Evolutionary conservation across 352 stramenopile species (phyloP).

Genomic region (Phytopythium vexans): DNA sequence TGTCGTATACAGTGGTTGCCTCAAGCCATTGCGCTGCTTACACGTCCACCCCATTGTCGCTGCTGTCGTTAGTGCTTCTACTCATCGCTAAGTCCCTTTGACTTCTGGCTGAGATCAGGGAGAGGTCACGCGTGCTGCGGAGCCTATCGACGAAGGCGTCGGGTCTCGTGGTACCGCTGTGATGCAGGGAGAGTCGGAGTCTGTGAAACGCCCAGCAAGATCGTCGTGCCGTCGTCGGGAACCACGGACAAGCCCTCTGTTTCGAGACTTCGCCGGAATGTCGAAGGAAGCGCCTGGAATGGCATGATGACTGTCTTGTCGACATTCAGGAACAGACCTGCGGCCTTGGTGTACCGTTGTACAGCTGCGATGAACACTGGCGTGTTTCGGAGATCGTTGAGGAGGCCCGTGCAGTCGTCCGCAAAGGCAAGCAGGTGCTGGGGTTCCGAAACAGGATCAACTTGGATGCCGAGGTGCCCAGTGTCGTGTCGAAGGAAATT

Average conservation of each 20-base stretch:
- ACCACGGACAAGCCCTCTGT: neutral
- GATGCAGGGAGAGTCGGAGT: too few species aligned
- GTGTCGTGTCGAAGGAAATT: slow-evolving; percentile 2
- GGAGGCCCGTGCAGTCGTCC: slow-evolving; percentile 10
- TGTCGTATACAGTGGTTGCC: too few species aligned
- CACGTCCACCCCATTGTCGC: too few species aligned
- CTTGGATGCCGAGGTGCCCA: neutral
- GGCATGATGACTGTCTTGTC: slow-evolving; percentile 12
- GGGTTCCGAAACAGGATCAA: neutral
- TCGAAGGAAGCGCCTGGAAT: neutral
- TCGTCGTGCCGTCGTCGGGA: neutral
- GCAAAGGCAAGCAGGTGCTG: slow-evolving; percentile 6
- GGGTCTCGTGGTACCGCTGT: too few species aligned
- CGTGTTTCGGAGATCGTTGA: slow-evolving; percentile 1
- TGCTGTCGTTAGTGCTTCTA: too few species aligned
- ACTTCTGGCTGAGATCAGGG: too few species aligned
- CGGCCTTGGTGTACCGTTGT: slow-evolving; percentile 6
- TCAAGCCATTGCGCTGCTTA: too few species aligned
- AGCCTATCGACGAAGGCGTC: too few species aligned
- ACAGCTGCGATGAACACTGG: slow-evolving; percentile 3
- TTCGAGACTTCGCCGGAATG: neutral
- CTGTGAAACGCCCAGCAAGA: slow-evolving; percentile 3
- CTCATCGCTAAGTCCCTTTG: too few species aligned
- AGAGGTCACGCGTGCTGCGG: too few species aligned
- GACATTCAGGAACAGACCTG: slow-evolving; percentile 7